Percentiles rank a stretch among this genome's conserved stretches.
phyloP scores from a whole-genome alignment of 352 stramenopile genomes.

The Globisporangium sylvaticum region DNA sequence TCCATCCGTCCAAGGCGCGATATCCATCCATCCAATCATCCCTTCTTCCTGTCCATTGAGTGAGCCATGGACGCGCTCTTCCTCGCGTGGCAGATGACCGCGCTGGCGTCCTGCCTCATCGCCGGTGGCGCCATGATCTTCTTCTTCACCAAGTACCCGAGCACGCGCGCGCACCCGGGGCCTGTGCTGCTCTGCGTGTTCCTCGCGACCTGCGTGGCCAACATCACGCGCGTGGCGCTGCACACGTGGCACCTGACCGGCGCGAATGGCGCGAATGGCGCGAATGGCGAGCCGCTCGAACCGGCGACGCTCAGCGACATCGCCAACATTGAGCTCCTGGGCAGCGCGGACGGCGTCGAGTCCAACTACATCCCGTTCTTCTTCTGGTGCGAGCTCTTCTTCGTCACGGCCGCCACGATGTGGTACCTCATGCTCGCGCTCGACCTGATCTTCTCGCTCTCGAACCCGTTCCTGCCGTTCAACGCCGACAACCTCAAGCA shows the following conservation, averaged over 20 bases:
- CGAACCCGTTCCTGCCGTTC: constrained; percentile 85
- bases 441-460: constrained; percentile 84
- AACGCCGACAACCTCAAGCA: constrained; percentile 84
- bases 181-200: constrained; percentile 79
- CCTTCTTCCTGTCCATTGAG: background rate
- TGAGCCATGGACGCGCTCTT: constrained; percentile 53
- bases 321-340: constrained; percentile 49
- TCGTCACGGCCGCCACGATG: constrained; percentile 68
- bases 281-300: constrained; percentile 9
- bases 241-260: constrained; percentile 42
- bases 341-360: constrained; percentile 25
- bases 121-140: constrained; percentile 56
- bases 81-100: constrained; percentile 71
- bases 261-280: constrained; percentile 7
- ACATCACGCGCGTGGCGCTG: constrained; percentile 59
- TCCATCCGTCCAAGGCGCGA: background rate
- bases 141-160: constrained; percentile 68
- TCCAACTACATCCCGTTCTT: constrained; percentile 57
- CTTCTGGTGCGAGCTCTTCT: constrained; percentile 86
- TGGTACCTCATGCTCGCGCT: constrained; percentile 86
- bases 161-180: constrained; percentile 58
- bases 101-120: constrained; percentile 46
- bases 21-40: background rate
- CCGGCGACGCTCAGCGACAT: constrained; percentile 58
- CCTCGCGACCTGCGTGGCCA: constrained; percentile 59